These are phyloP conservation scores for Carallia brachiata DNA, from an alignment of 345 rosid genomes.

Conservation along the genomic window DNA sequence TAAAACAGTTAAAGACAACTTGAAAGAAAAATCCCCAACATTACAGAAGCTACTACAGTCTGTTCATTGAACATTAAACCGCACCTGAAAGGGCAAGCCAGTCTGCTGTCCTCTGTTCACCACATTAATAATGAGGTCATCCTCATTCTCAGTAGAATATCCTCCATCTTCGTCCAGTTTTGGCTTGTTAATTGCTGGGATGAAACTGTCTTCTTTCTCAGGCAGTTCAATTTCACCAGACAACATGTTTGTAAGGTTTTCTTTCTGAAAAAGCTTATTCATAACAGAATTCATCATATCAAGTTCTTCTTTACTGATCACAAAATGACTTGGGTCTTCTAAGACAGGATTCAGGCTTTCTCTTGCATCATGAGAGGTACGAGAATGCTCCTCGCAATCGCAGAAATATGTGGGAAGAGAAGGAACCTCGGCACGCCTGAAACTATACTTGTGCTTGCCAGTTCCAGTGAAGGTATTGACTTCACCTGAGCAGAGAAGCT, in stretches of 20 bases:
- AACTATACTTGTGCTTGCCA: slow-evolving; percentile 90
- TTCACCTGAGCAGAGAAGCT: slow-evolving; percentile 49
- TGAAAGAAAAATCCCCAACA: background rate
- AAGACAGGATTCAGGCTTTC: slow-evolving; percentile 25
- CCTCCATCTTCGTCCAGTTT: slow-evolving; percentile 22
- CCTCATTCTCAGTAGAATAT: slow-evolving; percentile 34
- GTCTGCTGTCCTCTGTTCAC: slow-evolving; percentile 23
- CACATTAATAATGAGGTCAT: slow-evolving; percentile 54
- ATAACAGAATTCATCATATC: slow-evolving; percentile 72
- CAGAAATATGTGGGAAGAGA: slow-evolving; percentile 65
- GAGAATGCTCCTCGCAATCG: slow-evolving; percentile 82
- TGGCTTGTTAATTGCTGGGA: slow-evolving; percentile 23
- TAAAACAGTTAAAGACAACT: slow-evolving; percentile 4
- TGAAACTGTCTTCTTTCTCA: slow-evolving; percentile 27
- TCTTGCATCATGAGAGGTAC: slow-evolving; percentile 21
- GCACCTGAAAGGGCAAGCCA: slow-evolving; percentile 40
- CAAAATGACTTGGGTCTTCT: slow-evolving; percentile 34
- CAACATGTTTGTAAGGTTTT: slow-evolving; percentile 21
- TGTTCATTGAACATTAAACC: slow-evolving; percentile 1
- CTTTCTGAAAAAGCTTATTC: slow-evolving; percentile 59
- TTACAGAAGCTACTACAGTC: background rate
- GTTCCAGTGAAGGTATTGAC: slow-evolving; percentile 66
- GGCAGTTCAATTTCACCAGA: slow-evolving; percentile 5
- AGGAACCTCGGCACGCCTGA: slow-evolving; percentile 57
- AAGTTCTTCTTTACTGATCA: slow-evolving; percentile 55